Percentiles rank a stretch among this genome's conserved stretches.
Conservation (phyloP, 106 monocot genomes). For the Chionographis japonica region DNA sequence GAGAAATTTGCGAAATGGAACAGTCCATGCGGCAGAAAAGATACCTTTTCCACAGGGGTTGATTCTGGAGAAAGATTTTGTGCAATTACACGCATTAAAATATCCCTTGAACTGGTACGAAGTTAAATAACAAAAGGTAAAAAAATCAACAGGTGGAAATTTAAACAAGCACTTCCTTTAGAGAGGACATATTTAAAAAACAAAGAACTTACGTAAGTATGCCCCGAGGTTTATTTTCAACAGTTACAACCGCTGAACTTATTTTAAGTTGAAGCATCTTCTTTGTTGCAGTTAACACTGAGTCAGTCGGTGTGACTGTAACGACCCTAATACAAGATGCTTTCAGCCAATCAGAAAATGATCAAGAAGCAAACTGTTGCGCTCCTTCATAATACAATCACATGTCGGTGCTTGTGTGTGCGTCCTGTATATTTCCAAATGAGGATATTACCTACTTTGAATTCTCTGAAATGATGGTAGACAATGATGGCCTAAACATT, state of each 20-base stretch:
- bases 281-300: slow-evolving; percentile 73
- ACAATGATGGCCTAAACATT: slow-evolving; percentile 78
- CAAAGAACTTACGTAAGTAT: slow-evolving; percentile 55
- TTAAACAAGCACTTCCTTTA: neutral
- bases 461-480: slow-evolving; percentile 65
- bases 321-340: slow-evolving; percentile 40
- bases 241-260: slow-evolving; percentile 61
- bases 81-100: slow-evolving; percentile 70
- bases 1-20: slow-evolving; percentile 1
- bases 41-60: slow-evolving; percentile 57
- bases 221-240: slow-evolving; percentile 68
- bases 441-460: slow-evolving; percentile 82
- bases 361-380: too few relatives aligned
- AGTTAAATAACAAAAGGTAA: neutral
- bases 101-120: slow-evolving; percentile 53
- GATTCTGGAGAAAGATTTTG: slow-evolving; percentile 68
- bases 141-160: neutral
- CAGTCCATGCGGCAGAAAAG: neutral
- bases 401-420: neutral
- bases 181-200: neutral
- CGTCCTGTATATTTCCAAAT: neutral
- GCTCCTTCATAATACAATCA: neutral
- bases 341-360: neutral
- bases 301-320: slow-evolving; percentile 52
- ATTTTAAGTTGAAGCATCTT: slow-evolving; percentile 68